Evolutionary conservation across 1,284 basidiomycete genomes (phyloP).

Genomic region (Earliella scabrosa): DNA sequence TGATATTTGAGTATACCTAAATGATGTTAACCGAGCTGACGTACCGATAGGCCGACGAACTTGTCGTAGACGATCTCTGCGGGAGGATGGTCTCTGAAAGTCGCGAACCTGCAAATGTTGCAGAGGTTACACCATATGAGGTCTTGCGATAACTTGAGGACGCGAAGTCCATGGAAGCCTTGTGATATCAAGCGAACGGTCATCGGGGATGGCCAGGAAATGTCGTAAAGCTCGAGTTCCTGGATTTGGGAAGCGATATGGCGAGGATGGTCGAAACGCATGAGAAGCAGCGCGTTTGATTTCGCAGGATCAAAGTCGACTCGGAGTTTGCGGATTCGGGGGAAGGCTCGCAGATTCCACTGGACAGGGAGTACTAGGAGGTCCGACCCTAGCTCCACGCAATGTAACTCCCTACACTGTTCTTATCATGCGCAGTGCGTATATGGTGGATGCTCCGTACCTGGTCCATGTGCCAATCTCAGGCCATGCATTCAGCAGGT

Average conservation of each 20-base stretch:
- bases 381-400: conserved; percentile 18
- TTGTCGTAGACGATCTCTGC: conserved; percentile 21
- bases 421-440: neutral
- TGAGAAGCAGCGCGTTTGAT: conserved; percentile 21
- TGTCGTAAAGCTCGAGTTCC: conserved; percentile 23
- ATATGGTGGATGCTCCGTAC: conserved; percentile 1
- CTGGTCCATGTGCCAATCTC: conserved; percentile 20
- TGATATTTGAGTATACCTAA: neutral
- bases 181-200: conserved; percentile 13
- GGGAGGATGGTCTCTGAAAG: conserved; percentile 22
- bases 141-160: conserved; percentile 22
- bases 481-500: conserved; percentile 20
- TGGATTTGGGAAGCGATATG: conserved; percentile 17
- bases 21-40: neutral
- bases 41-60: conserved; percentile 22
- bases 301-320: conserved; percentile 21
- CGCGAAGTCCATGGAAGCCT: conserved; percentile 18
- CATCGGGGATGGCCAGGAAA: conserved; percentile 25
- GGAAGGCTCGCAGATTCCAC: conserved; percentile 21
- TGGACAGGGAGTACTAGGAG: conserved; percentile 10
- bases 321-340: conserved; percentile 21
- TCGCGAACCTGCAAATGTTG: conserved; percentile 24
- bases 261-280: conserved; percentile 20
- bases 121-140: conserved; percentile 25
- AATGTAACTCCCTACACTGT: conserved; percentile 18